Evolutionary conservation across 371 early-diverging fungal species (phyloP), one percentile per base, ranked within the genome.

Genomic region (Parasitella parasitica): DNA sequence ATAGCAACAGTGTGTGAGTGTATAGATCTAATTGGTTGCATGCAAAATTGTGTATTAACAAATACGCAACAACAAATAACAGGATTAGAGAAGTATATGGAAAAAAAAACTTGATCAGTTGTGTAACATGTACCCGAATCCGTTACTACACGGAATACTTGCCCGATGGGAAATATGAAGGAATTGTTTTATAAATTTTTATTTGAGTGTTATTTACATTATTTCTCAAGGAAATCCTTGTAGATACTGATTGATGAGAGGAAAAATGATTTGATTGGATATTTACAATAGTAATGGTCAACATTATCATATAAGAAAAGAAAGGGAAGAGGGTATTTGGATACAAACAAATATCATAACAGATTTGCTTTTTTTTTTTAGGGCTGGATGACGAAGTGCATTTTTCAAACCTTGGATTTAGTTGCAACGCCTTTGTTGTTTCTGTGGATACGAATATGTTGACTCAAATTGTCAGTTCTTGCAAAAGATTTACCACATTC

Each of bases 401-500:
- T 15, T 16, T 43, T 22, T 41, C 22, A 43, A 20, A 22, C 43
- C 43, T 22, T 37, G 35, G 22, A 15, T 28, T 28, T 49, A 11
- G 49, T 28, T 6, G 49, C 49, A n/a, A 15, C 28, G 27, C 27
- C 26, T 43, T 52, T 62, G n/a, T 53, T 85, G 57, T 79, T 80
- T 13, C 82, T 75, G 41, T 85, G 86, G 41, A 80, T 85, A 18
- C 83, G 80, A 37, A 87, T 80, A 59, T 90, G 92, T 59, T 89
- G 88, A 54, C 85, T 85, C 37, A 94, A 67, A 67, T 93, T 93
- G 67, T 94, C 94, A n/a, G 88, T 86, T 57, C 96, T 81, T 9
- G 92, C 86, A 73, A 96, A 96, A 0, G 80, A 66, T 67, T 91
- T 91, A 27, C 74, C 78, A 70, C 97, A 97, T 41, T 83, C 86